Conservation (phyloP, 805 yeast species). For the Ogataea angusta region DNA sequence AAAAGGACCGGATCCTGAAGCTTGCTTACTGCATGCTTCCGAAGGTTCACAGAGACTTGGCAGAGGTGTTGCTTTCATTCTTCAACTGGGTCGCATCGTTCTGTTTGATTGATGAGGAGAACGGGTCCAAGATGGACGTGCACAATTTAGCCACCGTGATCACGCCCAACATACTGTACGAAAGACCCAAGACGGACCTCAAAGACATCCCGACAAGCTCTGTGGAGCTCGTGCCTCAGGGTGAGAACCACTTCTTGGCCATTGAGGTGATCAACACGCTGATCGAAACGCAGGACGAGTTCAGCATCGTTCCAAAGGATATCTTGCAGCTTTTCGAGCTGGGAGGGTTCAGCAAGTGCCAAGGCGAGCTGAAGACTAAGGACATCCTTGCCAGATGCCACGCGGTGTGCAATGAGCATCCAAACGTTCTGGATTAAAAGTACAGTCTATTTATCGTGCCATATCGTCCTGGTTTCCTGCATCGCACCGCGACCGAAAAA, state of each 20-base stretch:
- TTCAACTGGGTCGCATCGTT: conserved; percentile 95
- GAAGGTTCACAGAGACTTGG: conserved; percentile 71
- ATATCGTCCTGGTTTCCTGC: conserved; percentile 38
- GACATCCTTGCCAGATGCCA: conserved; percentile 38
- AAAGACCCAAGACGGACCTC: conserved; percentile 40
- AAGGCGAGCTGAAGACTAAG: conserved; percentile 32
- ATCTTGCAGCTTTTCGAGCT: conserved; percentile 47
- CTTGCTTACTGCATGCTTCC: conserved; percentile 78
- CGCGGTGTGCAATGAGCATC: conserved; percentile 27
- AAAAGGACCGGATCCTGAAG: conserved; percentile 54
- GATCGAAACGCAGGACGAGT: conserved; percentile 76
- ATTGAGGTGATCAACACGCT: conserved; percentile 86
- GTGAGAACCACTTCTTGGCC: conserved; percentile 80
- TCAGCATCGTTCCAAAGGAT: conserved; percentile 73
- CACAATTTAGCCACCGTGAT: conserved; percentile 94
- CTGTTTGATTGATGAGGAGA: conserved; percentile 85
- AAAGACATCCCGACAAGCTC: conserved; percentile 20
- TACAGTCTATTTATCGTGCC: conserved; percentile 10
- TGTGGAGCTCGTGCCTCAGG: conserved; percentile 31
- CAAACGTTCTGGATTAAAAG: conserved; percentile 15
- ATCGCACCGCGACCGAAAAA: conserved; percentile 87
- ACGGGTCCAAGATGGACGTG: conserved; percentile 93
- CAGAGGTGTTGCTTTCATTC: conserved; percentile 82
- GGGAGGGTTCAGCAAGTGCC: conserved; percentile 37
- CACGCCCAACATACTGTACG: conserved; percentile 83